These are phyloP conservation scores for Metarhizium rileyi DNA, from an alignment of 2,329 filamentous ascomycete genomes.

Conservation along the genomic window DNA sequence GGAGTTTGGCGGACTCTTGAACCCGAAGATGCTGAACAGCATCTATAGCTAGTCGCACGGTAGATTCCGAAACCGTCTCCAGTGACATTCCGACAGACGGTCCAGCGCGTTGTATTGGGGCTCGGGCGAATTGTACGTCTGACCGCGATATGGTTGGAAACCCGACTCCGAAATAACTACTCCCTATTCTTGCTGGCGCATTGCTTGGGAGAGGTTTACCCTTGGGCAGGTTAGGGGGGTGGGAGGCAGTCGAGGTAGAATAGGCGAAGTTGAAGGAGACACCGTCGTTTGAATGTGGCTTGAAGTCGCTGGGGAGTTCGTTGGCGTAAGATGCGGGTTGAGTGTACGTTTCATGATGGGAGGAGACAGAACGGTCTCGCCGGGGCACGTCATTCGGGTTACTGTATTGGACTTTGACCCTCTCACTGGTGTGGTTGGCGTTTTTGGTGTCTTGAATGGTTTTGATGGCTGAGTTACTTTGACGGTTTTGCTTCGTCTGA, in stretches of 20 bases:
- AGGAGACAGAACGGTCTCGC: neutral
- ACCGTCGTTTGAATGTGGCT: too few species aligned
- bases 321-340: neutral
- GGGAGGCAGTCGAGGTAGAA: neutral
- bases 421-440: neutral
- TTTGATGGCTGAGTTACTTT: neutral
- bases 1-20: neutral
- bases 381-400: neutral
- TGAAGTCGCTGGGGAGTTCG: neutral
- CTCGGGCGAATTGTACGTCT: neutral
- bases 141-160: neutral
- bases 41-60: constrained; percentile 4
- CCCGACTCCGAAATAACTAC: neutral
- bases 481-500: neutral
- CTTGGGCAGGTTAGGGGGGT: neutral
- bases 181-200: neutral
- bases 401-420: neutral
- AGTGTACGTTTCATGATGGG: neutral
- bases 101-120: neutral
- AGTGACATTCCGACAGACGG: neutral
- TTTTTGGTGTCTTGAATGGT: neutral
- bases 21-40: neutral
- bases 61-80: neutral
- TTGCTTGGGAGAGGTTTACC: neutral
- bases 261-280: neutral